These are phyloP conservation scores for Novymonas esmeraldas DNA, from an alignment of 208 protist species.

Conservation along the genomic window DNA sequence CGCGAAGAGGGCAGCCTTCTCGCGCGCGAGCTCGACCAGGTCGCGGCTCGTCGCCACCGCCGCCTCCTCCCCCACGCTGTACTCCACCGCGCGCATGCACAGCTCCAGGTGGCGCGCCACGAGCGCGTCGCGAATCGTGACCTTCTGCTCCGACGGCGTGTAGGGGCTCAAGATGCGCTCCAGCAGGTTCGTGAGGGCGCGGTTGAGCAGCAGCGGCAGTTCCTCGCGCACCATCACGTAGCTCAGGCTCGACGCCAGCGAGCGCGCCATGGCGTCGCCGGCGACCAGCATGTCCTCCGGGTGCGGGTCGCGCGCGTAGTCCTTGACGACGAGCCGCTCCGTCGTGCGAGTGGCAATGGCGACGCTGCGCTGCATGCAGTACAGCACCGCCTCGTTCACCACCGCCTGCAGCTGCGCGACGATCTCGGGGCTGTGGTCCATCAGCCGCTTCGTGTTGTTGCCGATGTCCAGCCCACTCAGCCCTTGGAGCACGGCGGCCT, in stretches of 20 bases:
- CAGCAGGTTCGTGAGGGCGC: conserved; percentile 28
- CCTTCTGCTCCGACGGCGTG: conserved; percentile 25
- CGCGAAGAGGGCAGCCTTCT: conserved; percentile 62
- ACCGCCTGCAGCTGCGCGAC: conserved; percentile 79
- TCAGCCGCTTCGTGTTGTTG: conserved; percentile 20
- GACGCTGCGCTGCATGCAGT: conserved; percentile 92
- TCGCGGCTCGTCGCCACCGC: conserved; percentile 56
- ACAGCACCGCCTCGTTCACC: conserved; percentile 86
- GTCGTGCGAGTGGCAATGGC: conserved; percentile 95
- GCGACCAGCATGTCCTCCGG: conserved; percentile 52
- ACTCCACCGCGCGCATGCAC: conserved; percentile 78
- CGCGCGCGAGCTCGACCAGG: conserved; percentile 72
- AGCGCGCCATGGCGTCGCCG: conserved; percentile 81
- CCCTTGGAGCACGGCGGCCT: conserved; percentile 51
- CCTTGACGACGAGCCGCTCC: conserved; percentile 94
- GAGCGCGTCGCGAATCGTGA: conserved; percentile 26
- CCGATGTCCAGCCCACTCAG: conserved; percentile 38
- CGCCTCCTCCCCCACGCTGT: conserved; percentile 93
- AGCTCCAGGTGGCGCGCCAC: conserved; percentile 69
- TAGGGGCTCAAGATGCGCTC: conserved; percentile 16
- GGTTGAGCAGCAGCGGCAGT: conserved; percentile 67
- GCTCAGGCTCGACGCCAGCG: conserved; percentile 79
- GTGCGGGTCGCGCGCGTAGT: conserved; percentile 96
- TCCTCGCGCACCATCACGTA: conserved; percentile 94
- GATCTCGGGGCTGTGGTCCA: conserved; percentile 43